Evolutionary conservation across 352 stramenopile species (phyloP), one percentile per base, ranked within the genome.

Genomic region (Phytophthora hibernalis): DNA sequence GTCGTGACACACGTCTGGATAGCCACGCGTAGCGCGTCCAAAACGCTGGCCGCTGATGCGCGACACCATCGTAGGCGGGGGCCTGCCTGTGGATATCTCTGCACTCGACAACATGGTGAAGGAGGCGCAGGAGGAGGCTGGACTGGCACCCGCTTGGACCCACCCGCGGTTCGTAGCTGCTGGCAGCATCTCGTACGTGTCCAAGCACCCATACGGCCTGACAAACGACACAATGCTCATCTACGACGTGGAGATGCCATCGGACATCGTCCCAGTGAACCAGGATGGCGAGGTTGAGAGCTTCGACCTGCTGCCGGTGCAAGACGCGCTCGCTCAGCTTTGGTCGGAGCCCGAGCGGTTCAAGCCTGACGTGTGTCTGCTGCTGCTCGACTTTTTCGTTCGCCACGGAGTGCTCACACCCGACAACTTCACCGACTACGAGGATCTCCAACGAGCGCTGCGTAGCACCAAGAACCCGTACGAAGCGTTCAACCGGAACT

Each of bases 31-130:
- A 87, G 80, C 31, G 18, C 55, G 9, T 72, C 62, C 20, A 90
- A 88, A 79, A 21, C 70, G 76, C 31, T 90, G 78, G 77, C 79
- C 83, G 16, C 58, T 76, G 24, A 65, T 76, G 52, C 62, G 85
- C 21, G 83, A 93, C 49, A 89, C 85, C 5, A 77, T 93, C 37
- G 85, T 85, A 1, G 83, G 83, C 7, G 83, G 85, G 11, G 85
- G 83, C 21, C 63, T 91, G 1, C 85, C 85, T 6, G 65, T 58
- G 16, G 40, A 74, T 26, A 85, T 78, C 44, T 83, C 79, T 13
- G 67, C 80, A 20, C 59, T 76, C 12, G 79, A 89, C 18, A 93
- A 93, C 54, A 93, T 93, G 83, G 51, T 89, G 45, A 93, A 93
- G 44, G 85, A 93, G 49, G 65, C 79, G 0, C 26, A 83, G 22